phyloP scores from a whole-genome alignment of 1,284 basidiomycete genomes.

The Cutaneotrichosporon dermatis region DNA sequence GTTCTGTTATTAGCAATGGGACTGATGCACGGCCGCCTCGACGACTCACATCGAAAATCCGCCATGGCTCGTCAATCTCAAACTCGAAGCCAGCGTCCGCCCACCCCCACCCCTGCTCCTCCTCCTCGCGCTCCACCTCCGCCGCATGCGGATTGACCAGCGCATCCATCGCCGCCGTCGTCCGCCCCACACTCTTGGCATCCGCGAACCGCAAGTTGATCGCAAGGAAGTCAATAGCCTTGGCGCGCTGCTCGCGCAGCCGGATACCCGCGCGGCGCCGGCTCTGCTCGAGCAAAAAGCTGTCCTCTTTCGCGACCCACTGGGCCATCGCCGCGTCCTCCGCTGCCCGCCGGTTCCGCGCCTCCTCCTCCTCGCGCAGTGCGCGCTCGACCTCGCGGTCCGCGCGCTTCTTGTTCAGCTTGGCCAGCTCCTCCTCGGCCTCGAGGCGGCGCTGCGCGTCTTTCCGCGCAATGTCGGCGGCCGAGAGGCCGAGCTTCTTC shows the following conservation, averaged over 20 bases:
- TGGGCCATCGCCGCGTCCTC: conserved; percentile 97
- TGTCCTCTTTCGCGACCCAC: conserved; percentile 95
- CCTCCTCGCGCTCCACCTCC: conserved; percentile 52
- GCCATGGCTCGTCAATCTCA: conserved; percentile 96
- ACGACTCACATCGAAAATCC: conserved; percentile 78
- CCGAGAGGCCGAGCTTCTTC: conserved; percentile 74
- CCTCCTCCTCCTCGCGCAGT: conserved; percentile 86
- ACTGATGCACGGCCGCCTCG: no score
- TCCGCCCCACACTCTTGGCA: conserved; percentile 51
- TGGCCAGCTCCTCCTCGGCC: conserved; percentile 90
- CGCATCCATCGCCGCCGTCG: conserved; percentile 38
- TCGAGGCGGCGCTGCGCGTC: conserved; percentile 81
- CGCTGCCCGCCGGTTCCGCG: conserved; percentile 77
- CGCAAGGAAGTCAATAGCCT: conserved; percentile 89
- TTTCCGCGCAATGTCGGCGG: conserved; percentile 71
- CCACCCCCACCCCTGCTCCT: conserved; percentile 63
- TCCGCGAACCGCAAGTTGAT: conserved; percentile 84
- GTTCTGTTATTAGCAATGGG: conserved; percentile 56
- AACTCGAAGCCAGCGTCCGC: conserved; percentile 89
- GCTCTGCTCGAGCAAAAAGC: conserved; percentile 95
- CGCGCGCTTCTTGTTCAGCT: conserved; percentile 80
- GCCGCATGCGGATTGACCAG: conserved; percentile 30
- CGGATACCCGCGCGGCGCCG: conserved; percentile 84
- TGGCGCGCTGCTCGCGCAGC: conserved; percentile 90
- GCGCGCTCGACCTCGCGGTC: conserved; percentile 85